Conservation (phyloP, 768 basidiomycete species). For the Leccinum broughii region DNA sequence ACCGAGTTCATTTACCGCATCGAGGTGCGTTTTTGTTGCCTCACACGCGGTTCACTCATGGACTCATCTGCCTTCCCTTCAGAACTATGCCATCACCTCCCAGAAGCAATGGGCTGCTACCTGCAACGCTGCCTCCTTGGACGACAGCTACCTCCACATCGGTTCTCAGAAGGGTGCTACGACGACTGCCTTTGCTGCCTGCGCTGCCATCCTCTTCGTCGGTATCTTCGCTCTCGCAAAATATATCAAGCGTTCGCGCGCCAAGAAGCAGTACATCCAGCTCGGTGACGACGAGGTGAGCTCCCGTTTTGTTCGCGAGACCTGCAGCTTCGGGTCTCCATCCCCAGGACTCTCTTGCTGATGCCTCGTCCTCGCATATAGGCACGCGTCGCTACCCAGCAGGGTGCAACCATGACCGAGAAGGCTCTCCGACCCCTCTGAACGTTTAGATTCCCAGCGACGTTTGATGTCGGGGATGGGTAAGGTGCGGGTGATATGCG, state of each 20-base stretch:
- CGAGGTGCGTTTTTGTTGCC: constrained; percentile 48
- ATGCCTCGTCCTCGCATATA: neutral
- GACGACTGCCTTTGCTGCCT: constrained; percentile 34
- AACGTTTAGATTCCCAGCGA: neutral
- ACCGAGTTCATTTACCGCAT: constrained; percentile 84
- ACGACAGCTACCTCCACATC: constrained; percentile 35
- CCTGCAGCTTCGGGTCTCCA: constrained; percentile 14
- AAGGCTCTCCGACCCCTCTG: constrained; percentile 30
- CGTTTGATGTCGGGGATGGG: neutral
- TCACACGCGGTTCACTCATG: neutral
- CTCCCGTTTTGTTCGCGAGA: neutral
- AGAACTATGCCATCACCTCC: constrained; percentile 48
- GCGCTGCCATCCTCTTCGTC: constrained; percentile 39
- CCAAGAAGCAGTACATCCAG: constrained; percentile 35
- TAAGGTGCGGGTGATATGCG: neutral
- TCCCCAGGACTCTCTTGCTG: neutral
- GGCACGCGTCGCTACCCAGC: constrained; percentile 21
- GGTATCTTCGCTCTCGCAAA: constrained; percentile 36
- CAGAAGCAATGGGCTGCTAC: constrained; percentile 46
- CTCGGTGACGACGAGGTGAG: constrained; percentile 42
- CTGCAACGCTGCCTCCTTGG: constrained; percentile 35
- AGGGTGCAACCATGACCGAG: constrained; percentile 29
- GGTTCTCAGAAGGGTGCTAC: constrained; percentile 32
- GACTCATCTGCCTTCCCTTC: constrained; percentile 1
- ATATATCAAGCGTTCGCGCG: constrained; percentile 36